Evolutionary conservation across 805 yeast genomes (phyloP).

Genomic region (Teunomyces pallodes): DNA sequence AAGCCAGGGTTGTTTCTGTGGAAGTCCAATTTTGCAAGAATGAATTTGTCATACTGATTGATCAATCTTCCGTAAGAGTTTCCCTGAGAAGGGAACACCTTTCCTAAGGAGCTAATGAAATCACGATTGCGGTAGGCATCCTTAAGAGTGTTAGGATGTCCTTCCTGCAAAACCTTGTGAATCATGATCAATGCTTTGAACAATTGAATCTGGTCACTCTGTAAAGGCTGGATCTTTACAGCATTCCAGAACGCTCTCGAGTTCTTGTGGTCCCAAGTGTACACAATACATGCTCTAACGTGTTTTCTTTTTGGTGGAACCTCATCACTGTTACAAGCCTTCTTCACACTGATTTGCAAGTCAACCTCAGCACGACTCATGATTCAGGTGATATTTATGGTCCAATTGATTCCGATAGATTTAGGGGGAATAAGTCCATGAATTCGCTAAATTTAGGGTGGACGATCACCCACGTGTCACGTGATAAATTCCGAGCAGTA

Average conservation of each 20-base stretch:
- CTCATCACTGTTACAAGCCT: conserved; percentile 84
- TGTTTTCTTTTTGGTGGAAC: conserved; percentile 94
- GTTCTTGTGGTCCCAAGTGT: conserved; percentile 92
- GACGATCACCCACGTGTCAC: not conserved
- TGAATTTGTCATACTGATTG: conserved; percentile 67
- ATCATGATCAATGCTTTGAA: conserved; percentile 83
- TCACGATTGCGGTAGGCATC: conserved; percentile 78
- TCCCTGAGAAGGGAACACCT: conserved; percentile 45
- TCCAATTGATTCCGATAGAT: not conserved
- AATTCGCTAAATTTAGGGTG: conserved; percentile 1
- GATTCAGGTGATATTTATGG: not conserved
- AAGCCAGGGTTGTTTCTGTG: conserved; percentile 85
- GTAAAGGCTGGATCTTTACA: conserved; percentile 74
- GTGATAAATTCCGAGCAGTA: not conserved
- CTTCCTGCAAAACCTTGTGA: conserved; percentile 95
- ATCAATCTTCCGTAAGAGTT: conserved; percentile 69
- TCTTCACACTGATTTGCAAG: conserved; percentile 57
- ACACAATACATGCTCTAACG: conserved; percentile 91
- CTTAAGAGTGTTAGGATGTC: conserved; percentile 80
- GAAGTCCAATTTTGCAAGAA: conserved; percentile 73
- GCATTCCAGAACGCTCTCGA: conserved; percentile 84
- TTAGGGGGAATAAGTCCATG: not conserved
- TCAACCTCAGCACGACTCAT: conserved; percentile 49
- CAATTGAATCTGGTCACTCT: conserved; percentile 75
- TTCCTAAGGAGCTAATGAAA: conserved; percentile 72